Evolutionary conservation across 2,329 filamentous ascomycete genomes (phyloP), one percentile per base, ranked within the genome.

Genomic region (Ophioceras dolichostomum): DNA sequence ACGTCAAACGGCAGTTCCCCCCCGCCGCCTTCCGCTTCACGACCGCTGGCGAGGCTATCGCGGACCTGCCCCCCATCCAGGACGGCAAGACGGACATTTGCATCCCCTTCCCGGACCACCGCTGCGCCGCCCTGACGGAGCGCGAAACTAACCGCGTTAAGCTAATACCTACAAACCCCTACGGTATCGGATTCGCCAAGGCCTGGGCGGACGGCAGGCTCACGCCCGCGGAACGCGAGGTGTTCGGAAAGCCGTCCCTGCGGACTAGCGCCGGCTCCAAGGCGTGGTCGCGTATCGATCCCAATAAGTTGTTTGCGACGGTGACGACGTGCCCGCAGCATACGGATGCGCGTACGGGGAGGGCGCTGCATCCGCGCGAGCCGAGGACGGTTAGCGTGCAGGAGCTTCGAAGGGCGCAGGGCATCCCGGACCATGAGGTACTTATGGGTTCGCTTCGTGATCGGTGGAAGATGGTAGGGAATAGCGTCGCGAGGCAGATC

Each of bases 401-500:
- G 60, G 85, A 91, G 53, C 71, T 67, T 0, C 60, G 79, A 2
- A 62, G 81, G 2, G 79, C 76, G 0, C 84, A 91, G 52, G 79
- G 81, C 0, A 76, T 82, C 29, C 73, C 65, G 0, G 81, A 89
- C 39, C 45, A 76, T 5, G 84, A 89, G 40, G 68, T 88, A 0
- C 53, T 93, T 1, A 54, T 88, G 1, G 83, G 83, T 0, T 48
- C 38, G 0, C 53, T 67, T 0, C 9, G 27, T 0, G 59, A 76
- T 2, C 78, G 84, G 49, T 77, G 72, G 59, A 70, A 67, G 38
- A 73, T 84, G 16, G 64, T 88, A 0, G 85, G 85, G 0, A 93
- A 93, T 53, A 83, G 78, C 20, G 84, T 93, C 0, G 73, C 83
- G 3, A 62, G 83, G 8, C 70, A 74, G 18, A 70, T 84, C 1